Percentiles rank a stretch among this genome's conserved stretches.
Evolutionary conservation across 2,329 filamentous ascomycete species (phyloP).

Genomic region (Colletotrichum gloeosporioides): DNA sequence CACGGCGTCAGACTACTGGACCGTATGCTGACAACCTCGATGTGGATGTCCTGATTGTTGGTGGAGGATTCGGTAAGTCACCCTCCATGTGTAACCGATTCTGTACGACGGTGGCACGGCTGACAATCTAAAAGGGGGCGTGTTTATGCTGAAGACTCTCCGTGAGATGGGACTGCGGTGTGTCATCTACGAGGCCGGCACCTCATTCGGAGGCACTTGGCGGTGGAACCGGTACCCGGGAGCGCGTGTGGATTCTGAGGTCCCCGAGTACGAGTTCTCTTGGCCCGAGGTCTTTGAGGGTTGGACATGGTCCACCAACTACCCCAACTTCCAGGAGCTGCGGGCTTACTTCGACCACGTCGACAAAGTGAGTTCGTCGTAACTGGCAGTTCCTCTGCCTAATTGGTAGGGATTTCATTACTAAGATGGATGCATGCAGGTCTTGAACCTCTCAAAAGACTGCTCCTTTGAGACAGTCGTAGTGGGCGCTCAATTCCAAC

Average conservation of each 20-base stretch:
- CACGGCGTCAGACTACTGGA: constrained; percentile 32
- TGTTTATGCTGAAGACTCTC: constrained; percentile 57
- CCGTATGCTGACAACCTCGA: constrained; percentile 48
- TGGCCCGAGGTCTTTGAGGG: constrained; percentile 57
- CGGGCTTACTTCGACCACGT: constrained; percentile 65
- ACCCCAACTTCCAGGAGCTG: constrained; percentile 57
- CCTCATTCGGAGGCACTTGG: constrained; percentile 59
- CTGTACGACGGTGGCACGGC: background rate
- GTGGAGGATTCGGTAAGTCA: constrained; percentile 43
- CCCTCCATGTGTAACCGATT: background rate
- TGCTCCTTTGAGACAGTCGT: constrained; percentile 62
- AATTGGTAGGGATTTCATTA: accelerated
- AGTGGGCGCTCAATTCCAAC: constrained; percentile 56
- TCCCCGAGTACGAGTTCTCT: constrained; percentile 59
- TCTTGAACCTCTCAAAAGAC: constrained; percentile 61
- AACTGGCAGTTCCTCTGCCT: background rate
- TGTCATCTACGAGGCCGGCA: constrained; percentile 58
- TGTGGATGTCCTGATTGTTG: constrained; percentile 49
- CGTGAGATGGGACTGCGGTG: constrained; percentile 53
- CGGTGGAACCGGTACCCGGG: constrained; percentile 63
- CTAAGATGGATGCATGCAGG: constrained; percentile 10
- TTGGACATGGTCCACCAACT: constrained; percentile 62
- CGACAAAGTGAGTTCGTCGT: constrained; percentile 42
- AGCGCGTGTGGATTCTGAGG: constrained; percentile 57
- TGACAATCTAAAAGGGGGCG: constrained; percentile 30